Evolutionary conservation across 208 protist genomes (phyloP), one percentile per base, ranked within the genome.

Genomic region (Leishmania major): DNA sequence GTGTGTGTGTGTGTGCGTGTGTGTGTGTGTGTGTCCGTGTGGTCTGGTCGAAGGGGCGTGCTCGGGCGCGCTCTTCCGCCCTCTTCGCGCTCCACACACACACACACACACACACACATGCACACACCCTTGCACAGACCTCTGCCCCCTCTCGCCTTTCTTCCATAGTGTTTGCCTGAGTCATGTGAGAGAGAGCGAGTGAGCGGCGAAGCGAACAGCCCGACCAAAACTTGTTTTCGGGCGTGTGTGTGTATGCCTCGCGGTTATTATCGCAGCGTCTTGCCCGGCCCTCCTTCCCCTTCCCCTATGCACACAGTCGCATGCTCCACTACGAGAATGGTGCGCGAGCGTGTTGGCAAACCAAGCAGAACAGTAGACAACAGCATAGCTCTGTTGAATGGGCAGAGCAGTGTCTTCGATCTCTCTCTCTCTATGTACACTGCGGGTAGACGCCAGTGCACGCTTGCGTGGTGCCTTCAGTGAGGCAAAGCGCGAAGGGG

Each of bases 111-210:
- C 72, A 45, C 72, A 28, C 51, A 43, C 72, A n/a, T n/a, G n/a
- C n/a, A n/a, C n/a, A 28, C 51, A 28, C 31, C 31, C 40, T 31
- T 31, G 15, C 72, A 77, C n/a, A 57, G 51, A 62, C 47, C 25
- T 43, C 31, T 17, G 62, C 57, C 37, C 53, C 28, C 25, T 64
- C 43, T 49, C 77, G 59, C 62, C 64, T 75, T 73, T 85, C n/a
- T 82, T 74, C 62, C 81, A 84, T 93, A 86, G 88, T 81, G 86
- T 88, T 86, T 87, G 88, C 91, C 90, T 94, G 93, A 96, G 93
- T 96, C 93, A 96, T 92, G 89, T 94, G 91, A 96, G 91, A 95
- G 88, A 96, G 93, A 96, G 84, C 25, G 53, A 55, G 51, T 55
- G 0, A 22, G 51, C 15, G 51, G 51, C 17, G 43, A 31, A 47